A percentile compares a stretch with the other conserved stretches of the same genome.
phyloP scores from a whole-genome alignment of 352 stramenopile species.

The Globisporangium recalcitrans region DNA sequence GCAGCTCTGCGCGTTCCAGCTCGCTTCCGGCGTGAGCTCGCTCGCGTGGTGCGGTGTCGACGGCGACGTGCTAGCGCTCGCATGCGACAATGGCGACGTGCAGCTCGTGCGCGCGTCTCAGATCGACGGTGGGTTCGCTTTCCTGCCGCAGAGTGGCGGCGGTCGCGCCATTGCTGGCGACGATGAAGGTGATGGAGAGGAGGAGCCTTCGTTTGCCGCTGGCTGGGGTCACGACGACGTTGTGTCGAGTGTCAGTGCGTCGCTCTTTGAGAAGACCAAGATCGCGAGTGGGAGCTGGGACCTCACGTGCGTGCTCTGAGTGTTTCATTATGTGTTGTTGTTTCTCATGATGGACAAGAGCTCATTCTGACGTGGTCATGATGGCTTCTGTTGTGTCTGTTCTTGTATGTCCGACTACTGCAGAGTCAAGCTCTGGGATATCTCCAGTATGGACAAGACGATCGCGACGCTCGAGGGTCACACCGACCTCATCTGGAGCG shows the following conservation, averaged over 20 bases:
- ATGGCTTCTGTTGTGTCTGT: not conserved
- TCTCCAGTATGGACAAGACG: slow-evolving; percentile 37
- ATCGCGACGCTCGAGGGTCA: slow-evolving; percentile 58
- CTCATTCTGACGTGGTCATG: not conserved
- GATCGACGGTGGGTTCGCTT: slow-evolving; percentile 29
- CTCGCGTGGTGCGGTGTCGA: slow-evolving; percentile 53
- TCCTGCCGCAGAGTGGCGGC: slow-evolving; percentile 27
- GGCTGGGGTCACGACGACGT: slow-evolving; percentile 65
- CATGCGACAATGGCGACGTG: slow-evolving; percentile 77
- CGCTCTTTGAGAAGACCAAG: slow-evolving; percentile 34
- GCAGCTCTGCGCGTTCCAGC: slow-evolving; percentile 35
- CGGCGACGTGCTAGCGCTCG: slow-evolving; percentile 43
- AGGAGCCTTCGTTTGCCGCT: not conserved
- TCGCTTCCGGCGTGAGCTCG: slow-evolving; percentile 40
- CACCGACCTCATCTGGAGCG: slow-evolving; percentile 66
- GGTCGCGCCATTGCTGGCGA: not conserved
- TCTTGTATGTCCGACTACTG: not conserved
- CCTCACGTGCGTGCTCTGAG: slow-evolving; percentile 35
- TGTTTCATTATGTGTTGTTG: not conserved
- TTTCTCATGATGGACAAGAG: not conserved
- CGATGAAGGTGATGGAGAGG: not conserved
- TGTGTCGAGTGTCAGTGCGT: slow-evolving; percentile 47
- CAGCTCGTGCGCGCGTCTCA: slow-evolving; percentile 33
- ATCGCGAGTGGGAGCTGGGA: slow-evolving; percentile 67
- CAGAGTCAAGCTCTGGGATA: slow-evolving; percentile 79